phyloP scores from a whole-genome alignment of 495 filamentous ascomycete genomes.

The Tetracladium marchalianum region DNA sequence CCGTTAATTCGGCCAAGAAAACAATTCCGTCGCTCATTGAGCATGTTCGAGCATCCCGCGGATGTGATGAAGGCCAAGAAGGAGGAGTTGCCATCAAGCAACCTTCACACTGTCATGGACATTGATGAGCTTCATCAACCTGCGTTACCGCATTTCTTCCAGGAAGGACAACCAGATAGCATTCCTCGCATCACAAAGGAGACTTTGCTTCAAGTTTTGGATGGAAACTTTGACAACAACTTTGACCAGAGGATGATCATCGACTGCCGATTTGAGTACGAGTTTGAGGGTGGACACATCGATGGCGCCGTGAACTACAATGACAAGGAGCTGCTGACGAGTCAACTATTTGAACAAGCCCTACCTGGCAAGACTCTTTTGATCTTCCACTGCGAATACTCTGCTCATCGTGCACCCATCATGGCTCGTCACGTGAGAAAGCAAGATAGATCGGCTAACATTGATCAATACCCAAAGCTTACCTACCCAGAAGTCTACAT shows the following conservation, averaged over 20 bases:
- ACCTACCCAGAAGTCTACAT: slow-evolving; percentile 96
- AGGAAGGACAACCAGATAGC: slow-evolving; percentile 68
- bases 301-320: slow-evolving; percentile 88
- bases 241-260: slow-evolving; percentile 77
- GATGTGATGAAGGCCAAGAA: slow-evolving; percentile 69
- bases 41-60: slow-evolving; percentile 91
- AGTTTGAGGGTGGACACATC: slow-evolving; percentile 95
- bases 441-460: slow-evolving; percentile 75
- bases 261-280: slow-evolving; percentile 98
- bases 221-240: slow-evolving; percentile 65
- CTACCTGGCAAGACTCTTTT: slow-evolving; percentile 61
- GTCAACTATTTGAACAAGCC: slow-evolving; percentile 56
- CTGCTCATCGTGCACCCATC: slow-evolving; percentile 90
- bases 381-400: slow-evolving; percentile 97
- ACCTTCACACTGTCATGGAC: slow-evolving; percentile 67
- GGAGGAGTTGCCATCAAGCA: slow-evolving; percentile 41
- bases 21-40: slow-evolving; percentile 80
- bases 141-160: slow-evolving; percentile 74
- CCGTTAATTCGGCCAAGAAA: slow-evolving; percentile 71
- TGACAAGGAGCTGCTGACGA: slow-evolving; percentile 78
- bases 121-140: slow-evolving; percentile 60
- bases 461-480: slow-evolving; percentile 72
- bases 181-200: slow-evolving; percentile 77
- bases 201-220: slow-evolving; percentile 75
- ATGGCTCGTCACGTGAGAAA: slow-evolving; percentile 87